Evolutionary conservation across 2,329 filamentous ascomycete genomes (phyloP), one percentile per base, ranked within the genome.

Genomic region (Zelopaecilomyces penicillatus): DNA sequence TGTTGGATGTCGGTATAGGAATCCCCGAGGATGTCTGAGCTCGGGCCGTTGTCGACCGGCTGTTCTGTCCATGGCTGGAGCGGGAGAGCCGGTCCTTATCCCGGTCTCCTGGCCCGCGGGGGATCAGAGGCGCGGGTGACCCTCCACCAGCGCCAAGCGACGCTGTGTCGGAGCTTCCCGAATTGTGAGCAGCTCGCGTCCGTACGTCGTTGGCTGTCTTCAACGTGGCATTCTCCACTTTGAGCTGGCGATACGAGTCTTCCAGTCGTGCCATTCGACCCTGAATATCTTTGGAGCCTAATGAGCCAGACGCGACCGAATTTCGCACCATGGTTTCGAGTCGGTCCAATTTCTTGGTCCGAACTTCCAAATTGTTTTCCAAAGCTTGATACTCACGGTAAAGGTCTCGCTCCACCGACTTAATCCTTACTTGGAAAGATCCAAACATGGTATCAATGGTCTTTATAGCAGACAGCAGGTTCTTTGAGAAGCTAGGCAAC

Each of bases 361-460:
- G 82, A 28, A 81, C 67, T 43, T 93, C 87, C 29, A 96, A 78
- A 33, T 82, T 86, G 54, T 81, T 82, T 63, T 96, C 89, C 2
- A 98, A 74, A 0, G 76, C 79, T 57, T 94, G 86, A 58, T 96
- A 97, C 58, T 97, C 90, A 50, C 88, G 87, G 69, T 83, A 84
- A n/a, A 97, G 68, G 48, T 95, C 87, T 40, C 86, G 82, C 63
- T 98, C 93, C n/a, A 96, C 82, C 5, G 75, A 72, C 57, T 87
- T 86, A 59, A 96, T 87, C 48, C 87, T 83, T 34, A 75, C 73
- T 57, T 87, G 85, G 70, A 95, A 95, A 6, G 80, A 78, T 12
- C 78, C 76, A 32, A 97, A 74, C 51, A 95, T 80, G 12, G 74
- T 73, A 69, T 97, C 93, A 44, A 97, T 82, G 3, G 82, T 87